Evolutionary conservation across 495 filamentous ascomycete species (phyloP), one percentile per base, ranked within the genome.

Genomic region (Oidiodendron maius): DNA sequence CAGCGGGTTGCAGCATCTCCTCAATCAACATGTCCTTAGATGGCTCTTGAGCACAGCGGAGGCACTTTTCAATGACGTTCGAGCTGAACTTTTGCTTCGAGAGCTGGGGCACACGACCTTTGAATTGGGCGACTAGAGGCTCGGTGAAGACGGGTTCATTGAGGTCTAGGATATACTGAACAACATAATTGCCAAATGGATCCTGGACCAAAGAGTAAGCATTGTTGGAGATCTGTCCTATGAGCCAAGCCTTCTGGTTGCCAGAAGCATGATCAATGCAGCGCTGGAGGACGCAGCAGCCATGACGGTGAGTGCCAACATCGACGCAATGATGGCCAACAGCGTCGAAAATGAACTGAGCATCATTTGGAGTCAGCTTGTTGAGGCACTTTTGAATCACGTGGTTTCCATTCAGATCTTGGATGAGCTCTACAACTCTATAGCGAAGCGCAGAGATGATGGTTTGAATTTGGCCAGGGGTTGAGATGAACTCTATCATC

Each of bases 1-100:
- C 90, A 18, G 70, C 70, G 0, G 83, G 76, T 21, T 66, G 59
- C 22, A 94, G 70, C 56, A 97, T 82, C 72, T 96, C 91, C 15
- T 84, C 77, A 46, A 95, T 84, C 68, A 98, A 79, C 53, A 82
- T 74, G 55, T 87, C 85, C 57, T 85, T 88, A 34, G 84, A 81
- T 3, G 67, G 64, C 3, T 72, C 60, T 35, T 83, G 77, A 1
- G 89, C 81, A 59, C 84, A 90, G 22, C 91, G 88, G 39, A 98
- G 78, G 61, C 91, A 95, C 67, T 97, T 97, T 69, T 98, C 93
- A 48, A 98, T 89, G 41, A 98, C 93, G 59, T 98, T 98, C 46
- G 91, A 96, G 71, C 90, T 96, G 71, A 98, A 98, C 67, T 98
- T 98, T 66, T 97, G 94, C 68, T 89, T 93, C 3, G 94, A 95